Evolutionary conservation across 805 yeast species (phyloP).

Genomic region (Cephaloascus fragrans): DNA sequence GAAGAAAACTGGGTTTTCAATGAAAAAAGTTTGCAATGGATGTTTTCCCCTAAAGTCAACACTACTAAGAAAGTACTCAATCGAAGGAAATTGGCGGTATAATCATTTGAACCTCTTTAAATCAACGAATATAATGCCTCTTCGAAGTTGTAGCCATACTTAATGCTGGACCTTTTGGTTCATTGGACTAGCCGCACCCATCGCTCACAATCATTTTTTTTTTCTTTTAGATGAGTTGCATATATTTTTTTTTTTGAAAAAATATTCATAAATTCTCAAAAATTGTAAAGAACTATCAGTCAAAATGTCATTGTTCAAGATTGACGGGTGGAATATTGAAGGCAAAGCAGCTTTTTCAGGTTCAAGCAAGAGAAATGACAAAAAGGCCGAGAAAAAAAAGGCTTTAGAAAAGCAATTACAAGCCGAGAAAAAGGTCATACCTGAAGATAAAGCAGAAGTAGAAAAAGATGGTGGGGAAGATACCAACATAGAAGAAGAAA

Average conservation of each 20-base stretch:
- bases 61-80: neutral
- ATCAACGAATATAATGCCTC: too few relatives aligned
- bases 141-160: too few relatives aligned
- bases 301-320: conserved; percentile 74
- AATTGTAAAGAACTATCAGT: too few relatives aligned
- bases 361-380: conserved; percentile 4
- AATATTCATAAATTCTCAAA: too few relatives aligned
- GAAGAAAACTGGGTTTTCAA: neutral
- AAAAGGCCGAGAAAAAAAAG: conserved; percentile 1
- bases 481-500: conserved; percentile 3
- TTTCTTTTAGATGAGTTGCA: too few relatives aligned
- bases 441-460: conserved; percentile 1
- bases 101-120: too few relatives aligned
- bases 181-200: too few relatives aligned
- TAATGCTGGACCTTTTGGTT: too few relatives aligned
- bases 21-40: neutral
- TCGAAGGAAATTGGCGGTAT: neutral
- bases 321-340: conserved; percentile 74
- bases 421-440: conserved; percentile 9
- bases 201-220: too few relatives aligned
- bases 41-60: neutral
- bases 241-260: too few relatives aligned
- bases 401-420: conserved; percentile 1
- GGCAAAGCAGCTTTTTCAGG: conserved; percentile 41
- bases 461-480: conserved; percentile 2